Evolutionary conservation across 495 filamentous ascomycete species (phyloP).

Genomic region (Extremus antarcticus): DNA sequence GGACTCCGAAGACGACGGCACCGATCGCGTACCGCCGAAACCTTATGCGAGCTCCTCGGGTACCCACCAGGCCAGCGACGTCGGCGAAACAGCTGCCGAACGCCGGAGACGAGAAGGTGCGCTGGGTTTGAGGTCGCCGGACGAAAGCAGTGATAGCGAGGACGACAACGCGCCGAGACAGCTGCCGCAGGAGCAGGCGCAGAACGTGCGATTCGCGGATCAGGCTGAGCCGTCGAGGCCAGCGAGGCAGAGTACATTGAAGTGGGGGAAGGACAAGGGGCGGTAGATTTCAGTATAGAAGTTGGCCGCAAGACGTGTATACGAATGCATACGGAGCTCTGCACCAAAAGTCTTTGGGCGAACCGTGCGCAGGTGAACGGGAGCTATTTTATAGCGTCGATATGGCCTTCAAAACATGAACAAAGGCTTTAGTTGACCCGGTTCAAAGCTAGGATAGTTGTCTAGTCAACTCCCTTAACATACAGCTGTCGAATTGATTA

Average conservation of each 20-base stretch:
- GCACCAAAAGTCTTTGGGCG: too few relatives aligned
- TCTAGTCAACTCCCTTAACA: too few relatives aligned
- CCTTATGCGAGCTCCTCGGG: conserved; percentile 5
- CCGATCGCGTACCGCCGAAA: conserved; percentile 38
- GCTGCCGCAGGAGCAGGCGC: conserved; percentile 14
- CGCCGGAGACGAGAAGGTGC: conserved; percentile 73
- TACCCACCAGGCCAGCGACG: conserved; percentile 33
- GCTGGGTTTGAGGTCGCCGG: conserved; percentile 52
- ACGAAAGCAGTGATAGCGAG: conserved; percentile 30
- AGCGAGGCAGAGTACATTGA: conserved; percentile 11
- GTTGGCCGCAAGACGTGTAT: background rate
- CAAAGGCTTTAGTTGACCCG: too few relatives aligned
- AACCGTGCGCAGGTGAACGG: too few relatives aligned
- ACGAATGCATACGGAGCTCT: too few relatives aligned
- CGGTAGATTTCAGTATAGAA: too few relatives aligned
- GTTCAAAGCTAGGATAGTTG: too few relatives aligned
- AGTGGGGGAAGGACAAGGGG: conserved; percentile 21
- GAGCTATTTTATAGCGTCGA: too few relatives aligned
- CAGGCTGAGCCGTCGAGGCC: conserved; percentile 13
- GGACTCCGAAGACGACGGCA: conserved; percentile 51
- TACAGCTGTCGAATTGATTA: too few relatives aligned
- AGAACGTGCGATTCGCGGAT: conserved; percentile 40
- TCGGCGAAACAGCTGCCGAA: conserved; percentile 72
- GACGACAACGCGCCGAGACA: conserved; percentile 29
- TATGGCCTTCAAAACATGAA: too few relatives aligned